Base-by-base conservation (phyloP, 2,329 filamentous ascomycete genomes). In the Xylaria sp. region DNA sequence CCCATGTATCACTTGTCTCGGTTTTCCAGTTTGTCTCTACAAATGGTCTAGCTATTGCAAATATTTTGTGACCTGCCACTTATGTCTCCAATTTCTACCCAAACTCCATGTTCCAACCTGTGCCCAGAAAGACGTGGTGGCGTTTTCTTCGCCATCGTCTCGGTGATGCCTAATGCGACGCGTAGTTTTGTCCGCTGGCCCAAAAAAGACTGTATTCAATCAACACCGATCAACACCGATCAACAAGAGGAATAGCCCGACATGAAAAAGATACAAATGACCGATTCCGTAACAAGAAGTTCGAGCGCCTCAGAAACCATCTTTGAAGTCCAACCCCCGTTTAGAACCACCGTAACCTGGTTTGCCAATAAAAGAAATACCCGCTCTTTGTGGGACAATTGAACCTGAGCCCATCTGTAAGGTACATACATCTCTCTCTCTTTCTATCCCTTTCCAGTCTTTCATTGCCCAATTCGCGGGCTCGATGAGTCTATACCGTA, bases 401-500 rank as follows among this genome's bases (percentile, higher is more conserved):
- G 46, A 47, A 49, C 48, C 54, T 33, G 53, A 38, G 54, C 44
- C 55, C 41, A 48, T 67, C 60, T 62, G 31, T 58, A 59, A 62
- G 58, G 43, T 49, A 53, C 48, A 60, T 47, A 19, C 44, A 43
- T 40, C 25, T 29, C 29, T 60, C 60, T 60, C 62, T 65, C 54
- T 60, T 33, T 68, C 56, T 53, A 52, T 25, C 49, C 59, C 48
- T 64, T 61, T 27, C n/a, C 27, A 35, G 31, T 27, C 10, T 29
- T 29, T 19, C 43, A 35, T 57, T 38, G 33, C 52, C 52, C 47
- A 21, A 35, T 54, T 31, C 47, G 46, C 49, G 49, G 54, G 54
- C 19, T 27, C 44, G 15, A 27, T 27, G 29, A 43, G 35, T 17
- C 27, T 54, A 82, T 67, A 74, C 71, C 72, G 70, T 70, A 58